These are phyloP conservation scores for Leccinum subrobustum DNA, from an alignment of 1,284 basidiomycete genomes.

Conservation along the genomic window DNA sequence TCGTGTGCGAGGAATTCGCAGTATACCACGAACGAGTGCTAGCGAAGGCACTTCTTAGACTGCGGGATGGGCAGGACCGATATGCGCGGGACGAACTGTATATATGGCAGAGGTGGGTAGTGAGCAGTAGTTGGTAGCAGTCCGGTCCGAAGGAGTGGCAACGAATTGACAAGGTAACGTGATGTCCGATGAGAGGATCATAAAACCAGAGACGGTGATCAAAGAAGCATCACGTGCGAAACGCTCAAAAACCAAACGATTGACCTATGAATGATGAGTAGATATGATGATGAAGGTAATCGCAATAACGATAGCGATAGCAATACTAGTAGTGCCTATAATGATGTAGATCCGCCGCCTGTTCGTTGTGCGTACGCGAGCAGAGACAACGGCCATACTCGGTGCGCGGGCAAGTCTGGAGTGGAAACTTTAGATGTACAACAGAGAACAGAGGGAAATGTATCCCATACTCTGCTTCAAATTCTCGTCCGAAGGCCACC, in stretches of 20 bases:
- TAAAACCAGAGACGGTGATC: too few relatives aligned
- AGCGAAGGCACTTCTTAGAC: too few relatives aligned
- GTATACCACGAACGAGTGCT: too few relatives aligned
- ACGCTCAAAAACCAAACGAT: neutral
- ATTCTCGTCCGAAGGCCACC: conserved; percentile 76
- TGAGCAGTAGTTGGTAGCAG: neutral
- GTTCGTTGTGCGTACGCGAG: neutral
- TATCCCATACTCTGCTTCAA: conserved; percentile 67
- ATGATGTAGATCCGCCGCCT: neutral
- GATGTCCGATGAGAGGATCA: neutral
- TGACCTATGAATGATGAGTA: neutral
- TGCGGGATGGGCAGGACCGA: too few relatives aligned
- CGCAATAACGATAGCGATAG: neutral
- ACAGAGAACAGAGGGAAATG: neutral
- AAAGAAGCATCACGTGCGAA: neutral
- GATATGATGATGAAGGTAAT: neutral
- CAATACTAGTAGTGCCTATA: neutral
- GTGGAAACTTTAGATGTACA: conserved; percentile 10
- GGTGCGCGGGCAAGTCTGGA: conserved; percentile 59
- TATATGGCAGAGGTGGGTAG: too few relatives aligned
- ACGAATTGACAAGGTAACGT: neutral
- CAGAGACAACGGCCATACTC: too few relatives aligned
- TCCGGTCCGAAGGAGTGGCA: neutral
- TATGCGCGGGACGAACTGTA: too few relatives aligned
- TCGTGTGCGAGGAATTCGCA: too few relatives aligned